Conservation (phyloP, 73 alveolate genomes). For the Paramecium bursaria region DNA sequence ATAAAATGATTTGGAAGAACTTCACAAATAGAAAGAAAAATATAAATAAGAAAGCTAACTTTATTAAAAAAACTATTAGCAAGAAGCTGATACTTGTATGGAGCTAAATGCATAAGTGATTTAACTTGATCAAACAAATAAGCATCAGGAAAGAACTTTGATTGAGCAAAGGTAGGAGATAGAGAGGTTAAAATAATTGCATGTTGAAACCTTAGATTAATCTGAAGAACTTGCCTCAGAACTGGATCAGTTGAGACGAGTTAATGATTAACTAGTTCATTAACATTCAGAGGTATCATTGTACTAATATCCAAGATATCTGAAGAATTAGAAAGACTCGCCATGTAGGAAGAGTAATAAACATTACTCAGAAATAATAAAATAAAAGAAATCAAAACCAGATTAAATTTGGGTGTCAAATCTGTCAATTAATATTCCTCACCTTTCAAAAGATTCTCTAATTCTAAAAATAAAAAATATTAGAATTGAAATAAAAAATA, state of each 20-base stretch:
- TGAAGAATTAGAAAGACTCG: constrained; percentile 25
- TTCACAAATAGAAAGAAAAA: constrained; percentile 45
- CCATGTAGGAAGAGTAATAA: background rate
- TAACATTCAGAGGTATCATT: constrained; percentile 16
- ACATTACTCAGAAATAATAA: constrained; percentile 2
- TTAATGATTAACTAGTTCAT: constrained; percentile 22
- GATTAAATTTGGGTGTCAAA: constrained; percentile 24
- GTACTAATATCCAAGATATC: background rate
- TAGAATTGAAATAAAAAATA: background rate
- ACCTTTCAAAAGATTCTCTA: constrained; percentile 28
- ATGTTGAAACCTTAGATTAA: constrained; percentile 7
- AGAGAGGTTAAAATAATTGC: constrained; percentile 10
- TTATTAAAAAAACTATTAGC: constrained; percentile 30
- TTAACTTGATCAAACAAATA: constrained; percentile 12
- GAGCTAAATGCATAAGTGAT: constrained; percentile 48
- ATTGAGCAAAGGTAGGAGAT: constrained; percentile 20
- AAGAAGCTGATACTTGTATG: constrained; percentile 33
- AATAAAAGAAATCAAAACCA: constrained; percentile 31
- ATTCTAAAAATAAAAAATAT: constrained; percentile 19
- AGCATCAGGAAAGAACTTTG: constrained; percentile 12
- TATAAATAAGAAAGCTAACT: constrained; percentile 1
- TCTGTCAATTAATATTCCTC: constrained; percentile 4
- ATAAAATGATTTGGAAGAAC: constrained; percentile 51
- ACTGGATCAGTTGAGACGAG: background rate
- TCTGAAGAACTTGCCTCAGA: constrained; percentile 4